Conservation (phyloP, 2,329 filamentous ascomycete species). For the Tolypocladium capitatum region DNA sequence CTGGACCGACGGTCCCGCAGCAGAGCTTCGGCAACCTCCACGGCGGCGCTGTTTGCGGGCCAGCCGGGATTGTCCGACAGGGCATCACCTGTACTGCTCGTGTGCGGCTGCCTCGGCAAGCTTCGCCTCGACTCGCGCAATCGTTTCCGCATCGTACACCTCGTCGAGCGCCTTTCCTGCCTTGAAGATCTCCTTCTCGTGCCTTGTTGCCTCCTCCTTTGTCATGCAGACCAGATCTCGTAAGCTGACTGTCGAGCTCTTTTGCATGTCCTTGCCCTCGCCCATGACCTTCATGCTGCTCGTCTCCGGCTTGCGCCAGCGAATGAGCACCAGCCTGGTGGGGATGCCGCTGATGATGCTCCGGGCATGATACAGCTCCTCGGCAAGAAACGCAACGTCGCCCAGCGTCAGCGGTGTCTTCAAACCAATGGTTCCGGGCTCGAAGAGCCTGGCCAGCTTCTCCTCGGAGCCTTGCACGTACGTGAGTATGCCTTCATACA, state of each 20-base stretch:
- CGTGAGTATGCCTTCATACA: conserved; percentile 75
- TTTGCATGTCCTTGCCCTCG: conserved; percentile 58
- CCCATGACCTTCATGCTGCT: conserved; percentile 49
- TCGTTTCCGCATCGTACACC: conserved; percentile 56
- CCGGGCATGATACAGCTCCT: conserved; percentile 75
- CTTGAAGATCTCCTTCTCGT: conserved; percentile 68
- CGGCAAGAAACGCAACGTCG: conserved; percentile 77
- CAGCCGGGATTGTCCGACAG: not conserved
- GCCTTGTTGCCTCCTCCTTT: conserved; percentile 70
- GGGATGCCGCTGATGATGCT: conserved; percentile 73
- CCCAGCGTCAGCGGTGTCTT: conserved; percentile 65
- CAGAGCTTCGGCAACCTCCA: not conserved
- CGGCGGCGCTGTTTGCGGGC: not conserved
- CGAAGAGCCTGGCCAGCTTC: conserved; percentile 43
- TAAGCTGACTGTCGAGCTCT: conserved; percentile 54
- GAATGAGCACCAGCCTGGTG: conserved; percentile 63
- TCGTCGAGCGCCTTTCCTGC: conserved; percentile 55
- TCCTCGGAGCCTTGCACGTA: conserved; percentile 69
- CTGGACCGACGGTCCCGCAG: not conserved
- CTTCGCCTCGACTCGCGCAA: conserved; percentile 54
- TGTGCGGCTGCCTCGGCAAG: conserved; percentile 53
- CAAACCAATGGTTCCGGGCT: conserved; percentile 44
- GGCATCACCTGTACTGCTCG: conserved; percentile 33
- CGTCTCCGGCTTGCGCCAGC: conserved; percentile 58
- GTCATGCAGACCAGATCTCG: conserved; percentile 80